These are phyloP conservation scores for Zymoseptoria ardabiliae DNA, from an alignment of 2,329 filamentous ascomycete species.

Conservation along the genomic window DNA sequence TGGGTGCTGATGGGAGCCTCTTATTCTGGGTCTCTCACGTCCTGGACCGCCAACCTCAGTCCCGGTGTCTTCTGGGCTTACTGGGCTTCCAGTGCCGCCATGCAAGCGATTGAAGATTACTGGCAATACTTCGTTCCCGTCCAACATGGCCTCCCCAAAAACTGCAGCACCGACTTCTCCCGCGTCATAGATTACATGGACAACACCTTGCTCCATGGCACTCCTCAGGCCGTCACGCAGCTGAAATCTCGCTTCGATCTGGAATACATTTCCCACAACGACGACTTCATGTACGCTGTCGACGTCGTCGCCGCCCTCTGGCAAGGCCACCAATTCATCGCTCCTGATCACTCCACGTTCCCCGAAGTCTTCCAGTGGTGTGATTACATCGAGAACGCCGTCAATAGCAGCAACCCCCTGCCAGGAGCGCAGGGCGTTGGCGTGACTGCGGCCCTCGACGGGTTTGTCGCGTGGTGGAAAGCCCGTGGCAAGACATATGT, in stretches of 20 bases:
- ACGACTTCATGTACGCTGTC: constrained; percentile 46
- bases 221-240: constrained; percentile 30
- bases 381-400: constrained; percentile 32
- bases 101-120: constrained; percentile 48
- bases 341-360: constrained; percentile 23
- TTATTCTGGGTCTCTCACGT: constrained; percentile 49
- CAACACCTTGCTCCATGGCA: constrained; percentile 21
- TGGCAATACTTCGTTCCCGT: constrained; percentile 53
- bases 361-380: constrained; percentile 40
- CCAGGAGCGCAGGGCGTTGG: constrained; percentile 44
- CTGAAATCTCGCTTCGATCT: constrained; percentile 48
- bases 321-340: constrained; percentile 46
- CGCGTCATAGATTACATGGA: constrained; percentile 46
- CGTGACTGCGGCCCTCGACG: constrained; percentile 44
- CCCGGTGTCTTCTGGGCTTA: constrained; percentile 55
- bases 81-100: constrained; percentile 48
- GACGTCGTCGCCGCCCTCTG: constrained; percentile 51
- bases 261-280: constrained; percentile 40
- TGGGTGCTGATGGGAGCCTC: constrained; percentile 52
- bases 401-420: constrained; percentile 18
- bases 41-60: constrained; percentile 46
- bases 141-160: constrained; percentile 49
- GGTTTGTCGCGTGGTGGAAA: constrained; percentile 30
- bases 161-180: constrained; percentile 48
- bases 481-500: constrained; percentile 41